Evolutionary conservation across 257 asterid genomes (phyloP), one percentile per base, ranked within the genome.

Genomic region (Forsythia viridissima): DNA sequence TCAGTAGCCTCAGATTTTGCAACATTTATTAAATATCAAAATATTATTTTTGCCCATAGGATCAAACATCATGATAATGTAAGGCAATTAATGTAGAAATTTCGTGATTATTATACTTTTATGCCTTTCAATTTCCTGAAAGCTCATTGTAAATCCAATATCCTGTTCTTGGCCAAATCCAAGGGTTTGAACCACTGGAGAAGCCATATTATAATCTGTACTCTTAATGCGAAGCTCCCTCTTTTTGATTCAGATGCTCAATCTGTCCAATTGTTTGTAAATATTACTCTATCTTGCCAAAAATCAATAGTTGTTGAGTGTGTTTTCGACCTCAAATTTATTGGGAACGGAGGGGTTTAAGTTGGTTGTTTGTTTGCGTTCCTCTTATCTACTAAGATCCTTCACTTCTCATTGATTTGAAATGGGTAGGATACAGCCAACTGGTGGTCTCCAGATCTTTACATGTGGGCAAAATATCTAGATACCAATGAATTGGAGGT

Each of bases 1-100:
- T 43, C 44, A 12, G 34, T 48, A 73, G 55, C 82, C 85, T 21
- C 77, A 66, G 52, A 81, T 73, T 43, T 69, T 21, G 55, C 70
- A 63, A 61, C 70, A 63, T 63, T 30, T 63, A 30, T 11, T 9
- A 10, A 30, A 63, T 24, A 30, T 30, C 40, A 63, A 5, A 24
- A 11, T 10, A 8, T 38, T 38, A 20, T 61, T 21, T 6, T 3
- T 61, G 13, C 69, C 38, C 21, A 37, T 20, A 61, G 69, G 69
- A 57, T 57, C 30, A 57, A 30, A 18, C 66, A 57, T n/a, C 30
- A 57, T 57, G 59, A 10, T n/a, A 24, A n/a, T 57, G 66, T 7
- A 5, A 57, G 24, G 66, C 34, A n/a, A 57, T 57, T 6, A 6
- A 3, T 57, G 10, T 57, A 57, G 34, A 57, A n/a, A n/a, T 15